Base-by-base conservation (phyloP, 768 basidiomycete species). In the Fistulinella prunicolor region DNA sequence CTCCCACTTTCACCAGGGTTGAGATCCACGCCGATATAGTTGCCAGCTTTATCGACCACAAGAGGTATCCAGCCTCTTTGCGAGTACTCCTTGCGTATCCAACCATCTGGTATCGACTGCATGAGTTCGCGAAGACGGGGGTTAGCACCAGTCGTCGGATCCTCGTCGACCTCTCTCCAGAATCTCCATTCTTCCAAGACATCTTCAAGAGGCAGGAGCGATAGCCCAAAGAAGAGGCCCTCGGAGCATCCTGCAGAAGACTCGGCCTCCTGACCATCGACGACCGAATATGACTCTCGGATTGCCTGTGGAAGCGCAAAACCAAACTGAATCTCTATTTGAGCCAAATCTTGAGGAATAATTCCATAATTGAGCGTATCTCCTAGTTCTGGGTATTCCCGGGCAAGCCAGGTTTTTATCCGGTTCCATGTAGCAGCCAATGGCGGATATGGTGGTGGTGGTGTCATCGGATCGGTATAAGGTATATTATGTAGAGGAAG, bases 11-110 rank as follows among this genome's bases (percentile, higher is more conserved):
- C 82, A 9, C 65, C 89, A 8, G 95, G 95, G 67, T 87, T 92
- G 49, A 99, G 77, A 67, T 99, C 96, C 39, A 99, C 78, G 47
- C 96, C 96, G 50, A 98, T 79, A 64, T 99, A 99, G 70, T 99
- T 99, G 26, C 96, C 96, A 24, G 81, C 84, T 57, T 91, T 89
- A 70, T 99, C 96, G 32, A 85, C 85, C 48, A 96, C 80, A 53
- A 99, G 84, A 26, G 96, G 96, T 58, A 99, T 81, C 96, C 96
- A 99, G 8, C 96, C 95, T 45, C 90, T 80, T 61, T 89, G 87
- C 16, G 94, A 94, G 70, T 99, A 99, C 48, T 86, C 85, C 55
- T 75, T 79, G 61, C 88, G 82, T 58, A 98, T 81, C 89, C 92
- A 98, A 6, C 81, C 80, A 2, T 88, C 82, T 1, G 96, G 96